A percentile compares a stretch with the other conserved stretches of the same genome.
phyloP scores from a whole-genome alignment of 208 protist genomes.

The Leishmania gerbilli region DNA sequence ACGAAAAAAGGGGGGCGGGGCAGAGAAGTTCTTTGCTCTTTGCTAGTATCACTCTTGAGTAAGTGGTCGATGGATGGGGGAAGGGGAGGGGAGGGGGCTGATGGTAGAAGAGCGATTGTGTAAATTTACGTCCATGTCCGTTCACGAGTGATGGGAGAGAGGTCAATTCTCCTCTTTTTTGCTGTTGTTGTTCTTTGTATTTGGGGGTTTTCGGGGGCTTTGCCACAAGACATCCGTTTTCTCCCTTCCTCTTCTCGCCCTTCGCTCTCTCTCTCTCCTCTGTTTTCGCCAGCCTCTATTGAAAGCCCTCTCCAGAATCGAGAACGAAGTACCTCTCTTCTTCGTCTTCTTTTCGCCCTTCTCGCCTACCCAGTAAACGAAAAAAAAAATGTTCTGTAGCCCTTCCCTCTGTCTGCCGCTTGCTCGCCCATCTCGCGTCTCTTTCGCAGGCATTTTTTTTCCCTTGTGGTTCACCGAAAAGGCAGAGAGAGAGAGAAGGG shows the following conservation, averaged over 20 bases:
- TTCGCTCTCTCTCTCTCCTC: background rate
- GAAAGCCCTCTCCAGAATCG: background rate
- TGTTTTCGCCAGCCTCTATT: background rate
- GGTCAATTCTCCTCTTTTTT: background rate
- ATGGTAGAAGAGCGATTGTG: background rate
- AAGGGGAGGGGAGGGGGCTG: no score
- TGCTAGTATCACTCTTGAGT: background rate
- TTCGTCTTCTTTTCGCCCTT: background rate
- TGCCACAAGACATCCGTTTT: background rate
- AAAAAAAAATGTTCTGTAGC: background rate
- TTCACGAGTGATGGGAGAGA: conserved; percentile 3
- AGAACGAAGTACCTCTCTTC: background rate
- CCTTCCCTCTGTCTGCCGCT: background rate
- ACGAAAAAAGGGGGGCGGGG: background rate
- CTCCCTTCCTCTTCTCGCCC: background rate
- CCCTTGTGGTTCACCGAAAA: background rate
- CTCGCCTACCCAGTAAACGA: background rate
- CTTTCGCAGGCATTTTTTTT: background rate
- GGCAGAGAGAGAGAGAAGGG: background rate
- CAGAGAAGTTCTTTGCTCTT: background rate
- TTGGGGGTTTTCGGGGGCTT: background rate
- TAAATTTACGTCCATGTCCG: background rate
- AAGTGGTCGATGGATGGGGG: background rate
- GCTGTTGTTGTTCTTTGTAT: background rate
- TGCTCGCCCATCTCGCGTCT: background rate